Conservation (phyloP, 352 stramenopile genomes). For the Pythium grandisporangium region DNA sequence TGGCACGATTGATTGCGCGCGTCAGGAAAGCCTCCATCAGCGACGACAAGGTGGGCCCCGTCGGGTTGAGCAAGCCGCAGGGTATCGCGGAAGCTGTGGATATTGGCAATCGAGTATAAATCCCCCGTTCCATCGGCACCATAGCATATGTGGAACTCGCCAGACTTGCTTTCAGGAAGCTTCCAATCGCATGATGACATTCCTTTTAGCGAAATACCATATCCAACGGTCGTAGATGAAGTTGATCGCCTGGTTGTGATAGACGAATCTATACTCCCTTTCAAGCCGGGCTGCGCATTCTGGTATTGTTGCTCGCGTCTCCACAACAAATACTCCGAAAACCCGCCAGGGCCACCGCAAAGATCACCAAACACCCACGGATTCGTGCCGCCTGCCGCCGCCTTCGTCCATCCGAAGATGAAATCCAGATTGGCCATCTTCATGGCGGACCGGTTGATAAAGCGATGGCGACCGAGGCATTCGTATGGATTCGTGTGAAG, state of each 20-base stretch:
- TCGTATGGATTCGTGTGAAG: conserved; percentile 46
- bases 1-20: conserved; percentile 51
- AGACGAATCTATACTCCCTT: too few relatives aligned
- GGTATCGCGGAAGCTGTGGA: conserved; percentile 34
- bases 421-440: conserved; percentile 73
- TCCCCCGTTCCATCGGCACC: conserved; percentile 65
- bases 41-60: conserved; percentile 50
- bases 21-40: conserved; percentile 67
- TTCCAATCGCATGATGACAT: conserved; percentile 40
- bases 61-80: conserved; percentile 16
- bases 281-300: too few relatives aligned
- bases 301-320: background rate
- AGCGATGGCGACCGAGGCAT: conserved; percentile 38
- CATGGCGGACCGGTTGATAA: conserved; percentile 77
- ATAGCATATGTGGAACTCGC: conserved; percentile 38
- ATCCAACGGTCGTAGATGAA: conserved; percentile 16
- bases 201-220: conserved; percentile 58
- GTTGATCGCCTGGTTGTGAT: too few relatives aligned
- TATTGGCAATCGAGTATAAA: conserved; percentile 50
- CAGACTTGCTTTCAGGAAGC: background rate
- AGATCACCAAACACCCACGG: conserved; percentile 62
- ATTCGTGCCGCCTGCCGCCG: background rate
- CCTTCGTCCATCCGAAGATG: conserved; percentile 38
- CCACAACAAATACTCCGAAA: conserved; percentile 78
- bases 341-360: conserved; percentile 69